Conservation (phyloP, 345 rosid genomes). For the Eucalyptus paniculata region DNA sequence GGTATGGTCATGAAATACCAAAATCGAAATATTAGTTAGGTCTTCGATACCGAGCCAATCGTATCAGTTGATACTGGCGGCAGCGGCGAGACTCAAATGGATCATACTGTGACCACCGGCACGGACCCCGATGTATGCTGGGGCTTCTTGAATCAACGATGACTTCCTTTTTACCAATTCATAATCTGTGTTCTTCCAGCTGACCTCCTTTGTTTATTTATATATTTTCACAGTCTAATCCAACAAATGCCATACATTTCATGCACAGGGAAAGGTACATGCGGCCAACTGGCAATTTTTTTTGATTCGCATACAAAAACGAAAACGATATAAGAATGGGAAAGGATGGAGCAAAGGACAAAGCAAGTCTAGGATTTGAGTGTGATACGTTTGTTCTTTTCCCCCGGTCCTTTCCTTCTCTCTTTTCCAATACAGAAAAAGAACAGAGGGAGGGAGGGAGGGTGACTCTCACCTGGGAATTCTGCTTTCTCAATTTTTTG, state of each 20-base stretch:
- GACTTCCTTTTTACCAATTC: not conserved
- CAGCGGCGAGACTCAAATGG: not conserved
- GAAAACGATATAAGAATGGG: constrained; percentile 11
- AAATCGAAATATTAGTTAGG: not conserved
- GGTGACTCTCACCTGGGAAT: not conserved
- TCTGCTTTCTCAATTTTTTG: not conserved
- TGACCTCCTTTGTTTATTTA: not conserved
- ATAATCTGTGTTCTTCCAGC: not conserved
- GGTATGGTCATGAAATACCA: not conserved
- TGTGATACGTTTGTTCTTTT: constrained; percentile 19
- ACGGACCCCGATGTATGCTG: not conserved
- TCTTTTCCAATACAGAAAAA: constrained; percentile 6
- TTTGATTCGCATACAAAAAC: constrained; percentile 13
- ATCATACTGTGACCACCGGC: not conserved
- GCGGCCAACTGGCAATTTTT: constrained; percentile 59
- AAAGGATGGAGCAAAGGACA: constrained; percentile 22
- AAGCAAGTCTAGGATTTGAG: constrained; percentile 35
- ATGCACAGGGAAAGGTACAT: not conserved
- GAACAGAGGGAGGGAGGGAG: not conserved
- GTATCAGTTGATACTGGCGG: not conserved
- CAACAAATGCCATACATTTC: not conserved
- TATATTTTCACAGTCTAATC: not conserved
- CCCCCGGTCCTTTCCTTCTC: not conserved
- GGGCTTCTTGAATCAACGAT: not conserved
- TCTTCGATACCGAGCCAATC: not conserved